Evolutionary conservation across 2,329 filamentous ascomycete species (phyloP), one percentile per base, ranked within the genome.

Genomic region (Pleomassaria siparia): DNA sequence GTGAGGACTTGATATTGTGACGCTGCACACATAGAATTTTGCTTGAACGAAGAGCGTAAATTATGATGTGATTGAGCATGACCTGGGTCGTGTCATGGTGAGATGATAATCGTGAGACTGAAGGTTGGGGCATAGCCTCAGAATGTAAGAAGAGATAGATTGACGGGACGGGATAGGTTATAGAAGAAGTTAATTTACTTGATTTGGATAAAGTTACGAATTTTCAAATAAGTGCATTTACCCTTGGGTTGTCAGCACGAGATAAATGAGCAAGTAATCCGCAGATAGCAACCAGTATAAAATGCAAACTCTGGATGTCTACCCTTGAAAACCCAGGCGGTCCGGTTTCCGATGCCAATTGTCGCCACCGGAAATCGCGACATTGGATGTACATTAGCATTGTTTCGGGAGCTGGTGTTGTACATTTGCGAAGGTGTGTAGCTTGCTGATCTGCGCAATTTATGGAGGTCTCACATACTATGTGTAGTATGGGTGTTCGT

Each of bases 171-270:
- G 28, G 49, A 40, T 51, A 53, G 39, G n/a, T n/a, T n/a, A 59
- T 59, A 52, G 50, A 55, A 26, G 48, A 26, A 43, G 15, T n/a
- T n/a, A n/a, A n/a, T n/a, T n/a, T n/a, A n/a, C n/a, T n/a, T n/a
- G n/a, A n/a, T n/a, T n/a, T n/a, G n/a, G n/a, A n/a, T n/a, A n/a
- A n/a, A n/a, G n/a, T n/a, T n/a, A n/a, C n/a, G n/a, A n/a, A n/a
- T n/a, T n/a, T n/a, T n/a, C n/a, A n/a, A n/a, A n/a, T n/a, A n/a
- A n/a, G n/a, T n/a, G 44, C 29, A 47, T 62, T 64, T 64, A 66
- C 50, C 59, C 61, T 55, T 46, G 50, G 51, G 52, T 54, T 22
- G 44, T 51, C 47, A 51, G 54, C 47, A 42, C 36, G 32, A 44
- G 21, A 55, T 54, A 54, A n/a, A 54, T 54, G 49, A 50, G n/a